Conservation (phyloP, 2,329 filamentous ascomycete species). For the Hypomyces perniciosus region DNA sequence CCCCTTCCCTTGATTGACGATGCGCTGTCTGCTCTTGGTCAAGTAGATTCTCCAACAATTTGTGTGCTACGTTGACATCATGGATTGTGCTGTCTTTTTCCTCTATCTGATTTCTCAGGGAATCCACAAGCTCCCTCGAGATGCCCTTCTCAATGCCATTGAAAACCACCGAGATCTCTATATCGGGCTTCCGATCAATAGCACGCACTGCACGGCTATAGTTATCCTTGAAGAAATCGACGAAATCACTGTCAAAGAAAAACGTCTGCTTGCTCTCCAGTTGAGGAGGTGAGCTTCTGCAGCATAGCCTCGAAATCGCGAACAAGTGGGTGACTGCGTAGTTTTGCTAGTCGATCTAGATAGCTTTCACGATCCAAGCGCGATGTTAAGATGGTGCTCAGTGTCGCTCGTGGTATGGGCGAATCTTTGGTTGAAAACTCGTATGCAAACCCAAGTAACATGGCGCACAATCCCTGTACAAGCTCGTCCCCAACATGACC, state of each 20-base stretch:
- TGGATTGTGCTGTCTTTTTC: conserved; percentile 57
- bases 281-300: conserved; percentile 53
- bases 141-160: conserved; percentile 83
- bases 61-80: conserved; percentile 39
- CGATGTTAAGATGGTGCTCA: conserved; percentile 72
- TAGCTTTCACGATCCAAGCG: conserved; percentile 83
- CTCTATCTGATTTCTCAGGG: conserved; percentile 68
- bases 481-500: conserved; percentile 54
- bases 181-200: conserved; percentile 82
- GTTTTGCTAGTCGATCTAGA: conserved; percentile 69
- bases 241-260: conserved; percentile 83
- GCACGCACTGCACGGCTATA: conserved; percentile 79
- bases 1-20: conserved; percentile 56
- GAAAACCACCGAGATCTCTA: conserved; percentile 75
- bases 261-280: conserved; percentile 63
- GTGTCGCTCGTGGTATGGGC: conserved; percentile 71
- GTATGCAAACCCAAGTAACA: conserved; percentile 82
- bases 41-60: conserved; percentile 47
- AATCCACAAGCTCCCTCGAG: conserved; percentile 88
- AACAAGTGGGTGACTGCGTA: conserved; percentile 72
- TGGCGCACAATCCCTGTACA: conserved; percentile 75
- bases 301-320: conserved; percentile 86
- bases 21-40: conserved; percentile 71
- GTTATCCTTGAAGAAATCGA: conserved; percentile 94
- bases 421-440: conserved; percentile 98